Conservation (phyloP, 257 asterid genomes). For the Anisodus acutangulus region DNA sequence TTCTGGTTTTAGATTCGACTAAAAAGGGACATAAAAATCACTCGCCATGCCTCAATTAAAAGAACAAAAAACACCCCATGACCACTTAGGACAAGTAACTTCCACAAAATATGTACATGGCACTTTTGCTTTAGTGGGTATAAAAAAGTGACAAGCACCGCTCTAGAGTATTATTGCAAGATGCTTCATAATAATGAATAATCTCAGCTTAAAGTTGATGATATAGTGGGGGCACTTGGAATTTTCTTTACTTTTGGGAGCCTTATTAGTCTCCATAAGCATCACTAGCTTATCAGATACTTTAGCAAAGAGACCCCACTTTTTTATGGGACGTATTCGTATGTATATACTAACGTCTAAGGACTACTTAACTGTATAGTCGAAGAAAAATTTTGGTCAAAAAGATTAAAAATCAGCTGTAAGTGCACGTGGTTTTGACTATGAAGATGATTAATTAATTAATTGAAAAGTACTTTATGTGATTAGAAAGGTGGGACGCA, state of each 20-base stretch:
- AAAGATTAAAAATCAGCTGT: conserved; percentile 36
- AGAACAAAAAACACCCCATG: background rate
- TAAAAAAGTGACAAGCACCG: conserved; percentile 5
- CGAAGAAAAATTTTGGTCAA: conserved; percentile 32
- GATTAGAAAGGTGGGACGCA: conserved; percentile 21
- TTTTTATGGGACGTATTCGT: conserved; percentile 26
- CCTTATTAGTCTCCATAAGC: conserved; percentile 32
- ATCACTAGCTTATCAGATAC: conserved; percentile 37
- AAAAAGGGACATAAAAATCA: conserved; percentile 3
- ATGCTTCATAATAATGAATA: conserved; percentile 29
- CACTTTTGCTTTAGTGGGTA: background rate
- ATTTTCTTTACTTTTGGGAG: conserved; percentile 26
- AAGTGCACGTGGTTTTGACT: conserved; percentile 46
- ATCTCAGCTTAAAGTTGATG: conserved; percentile 15
- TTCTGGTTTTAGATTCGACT: background rate
- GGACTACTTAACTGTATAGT: background rate
- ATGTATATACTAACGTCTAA: background rate
- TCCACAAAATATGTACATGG: background rate
- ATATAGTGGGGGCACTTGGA: background rate
- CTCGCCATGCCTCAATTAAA: background rate
- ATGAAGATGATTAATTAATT: background rate
- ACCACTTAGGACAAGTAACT: background rate
- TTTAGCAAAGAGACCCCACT: conserved; percentile 34
- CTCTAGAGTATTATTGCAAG: conserved; percentile 27
- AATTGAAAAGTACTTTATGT: background rate